Evolutionary conservation across 805 yeast species (phyloP), one percentile per base, ranked within the genome.

Genomic region (Cephaloascus fragrans): DNA sequence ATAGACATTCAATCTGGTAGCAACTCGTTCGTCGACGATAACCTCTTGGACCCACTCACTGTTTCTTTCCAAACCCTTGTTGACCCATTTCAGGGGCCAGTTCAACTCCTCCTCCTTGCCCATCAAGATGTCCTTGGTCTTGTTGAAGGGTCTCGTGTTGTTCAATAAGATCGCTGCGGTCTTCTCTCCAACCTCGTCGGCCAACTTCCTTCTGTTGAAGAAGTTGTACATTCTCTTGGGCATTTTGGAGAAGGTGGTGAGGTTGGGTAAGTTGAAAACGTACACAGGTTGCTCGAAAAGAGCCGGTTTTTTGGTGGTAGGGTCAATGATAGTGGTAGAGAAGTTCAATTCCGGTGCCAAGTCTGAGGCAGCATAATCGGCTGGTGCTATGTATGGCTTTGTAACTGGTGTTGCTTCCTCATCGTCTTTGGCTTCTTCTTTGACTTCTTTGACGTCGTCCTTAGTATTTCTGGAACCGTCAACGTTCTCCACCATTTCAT

Each of bases 31-130:
- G 53, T 90, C 97, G 20, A 75, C 75, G 5, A 54, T 64, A 36
- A 89, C 62, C 19, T 82, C 89, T 51, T 78, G 77, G 40, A 81
- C 77, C 98, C 98, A 90, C 55, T 90, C 97, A 46, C 95, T 82
- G 32, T 74, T 63, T 46, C 77, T 81, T 38, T 76, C 83, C 36
- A 59, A 55, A n/a, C 96, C 95, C 42, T 69, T 71, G 47, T 77
- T 70, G 26, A 85, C 83, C 96, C 97, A 90, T 41, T 72, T 71
- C 39, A 64, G 58, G 12, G 96, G 96, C 97, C 97, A 90, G 46
- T 85, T 90, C 4, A 57, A 51, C 53, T 89, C 96, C 56, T 88
- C 96, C 33, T 66, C 76, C 16, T 55, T 52, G 14, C 73, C 74
- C 42, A 62, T 56, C 19, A 56, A 51, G 39, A 62, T 50, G 40